Evolutionary conservation across 345 rosid genomes (phyloP).

Genomic region (Euphorbia pulcherrima): DNA sequence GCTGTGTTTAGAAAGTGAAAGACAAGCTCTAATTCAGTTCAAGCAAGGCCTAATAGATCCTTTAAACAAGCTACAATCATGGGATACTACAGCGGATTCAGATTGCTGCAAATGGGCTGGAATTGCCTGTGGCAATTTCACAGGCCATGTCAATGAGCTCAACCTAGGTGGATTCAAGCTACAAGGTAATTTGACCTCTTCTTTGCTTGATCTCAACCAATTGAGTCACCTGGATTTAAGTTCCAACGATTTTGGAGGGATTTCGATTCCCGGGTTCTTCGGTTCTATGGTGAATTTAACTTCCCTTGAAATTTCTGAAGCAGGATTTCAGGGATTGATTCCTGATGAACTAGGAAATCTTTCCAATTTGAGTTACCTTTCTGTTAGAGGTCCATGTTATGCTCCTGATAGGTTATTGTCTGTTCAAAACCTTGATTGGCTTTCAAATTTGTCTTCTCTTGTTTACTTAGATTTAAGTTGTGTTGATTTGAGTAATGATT

Average conservation of each 20-base stretch:
- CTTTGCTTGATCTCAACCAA: slow-evolving; percentile 25
- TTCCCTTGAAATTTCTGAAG: slow-evolving; percentile 21
- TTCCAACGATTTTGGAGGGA: slow-evolving; percentile 10
- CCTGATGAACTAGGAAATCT: slow-evolving; percentile 31
- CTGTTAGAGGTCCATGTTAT: background rate
- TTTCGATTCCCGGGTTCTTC: slow-evolving; percentile 14
- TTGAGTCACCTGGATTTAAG: slow-evolving; percentile 24
- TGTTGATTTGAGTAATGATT: slow-evolving; percentile 9
- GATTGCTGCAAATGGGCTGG: slow-evolving; percentile 33
- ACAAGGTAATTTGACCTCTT: slow-evolving; percentile 11
- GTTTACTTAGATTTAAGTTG: slow-evolving; percentile 19
- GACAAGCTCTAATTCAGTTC: slow-evolving; percentile 22
- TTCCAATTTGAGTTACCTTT: slow-evolving; percentile 17
- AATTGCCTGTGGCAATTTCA: slow-evolving; percentile 16
- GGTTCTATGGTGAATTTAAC: slow-evolving; percentile 13
- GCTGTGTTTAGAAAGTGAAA: background rate
- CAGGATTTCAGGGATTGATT: slow-evolving; percentile 19
- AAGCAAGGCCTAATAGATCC: slow-evolving; percentile 21
- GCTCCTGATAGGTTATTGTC: background rate
- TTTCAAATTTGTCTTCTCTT: slow-evolving; percentile 19
- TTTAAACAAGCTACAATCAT: slow-evolving; percentile 19
- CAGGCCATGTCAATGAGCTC: slow-evolving; percentile 25
- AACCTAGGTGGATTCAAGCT: background rate
- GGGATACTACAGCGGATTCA: slow-evolving; percentile 8
- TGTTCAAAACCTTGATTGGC: slow-evolving; percentile 26